These are phyloP conservation scores for Teratosphaeria gauchensis DNA, from an alignment of 2,329 filamentous ascomycete species.

Conservation along the genomic window DNA sequence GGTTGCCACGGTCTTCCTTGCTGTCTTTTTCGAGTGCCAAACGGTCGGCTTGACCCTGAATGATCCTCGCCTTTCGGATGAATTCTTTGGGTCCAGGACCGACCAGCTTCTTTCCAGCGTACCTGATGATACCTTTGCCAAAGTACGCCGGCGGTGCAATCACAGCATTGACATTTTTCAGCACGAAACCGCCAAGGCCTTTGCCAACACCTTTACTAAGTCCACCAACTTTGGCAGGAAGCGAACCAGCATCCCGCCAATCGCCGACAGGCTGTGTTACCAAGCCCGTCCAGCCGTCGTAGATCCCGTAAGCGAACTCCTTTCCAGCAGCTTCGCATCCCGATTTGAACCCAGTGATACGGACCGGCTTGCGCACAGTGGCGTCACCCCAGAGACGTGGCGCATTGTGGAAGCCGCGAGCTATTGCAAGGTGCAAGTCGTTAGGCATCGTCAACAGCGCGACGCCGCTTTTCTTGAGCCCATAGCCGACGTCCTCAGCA, in stretches of 20 bases:
- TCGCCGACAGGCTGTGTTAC: slow-evolving; percentile 68
- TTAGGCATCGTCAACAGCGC: slow-evolving; percentile 72
- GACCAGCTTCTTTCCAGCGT: slow-evolving; percentile 50
- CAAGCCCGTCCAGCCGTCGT: slow-evolving; percentile 71
- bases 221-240: slow-evolving; percentile 21
- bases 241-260: slow-evolving; percentile 42
- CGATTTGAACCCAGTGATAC: slow-evolving; percentile 65
- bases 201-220: slow-evolving; percentile 57
- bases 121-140: slow-evolving; percentile 72
- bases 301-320: slow-evolving; percentile 51
- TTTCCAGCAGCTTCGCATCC: slow-evolving; percentile 68
- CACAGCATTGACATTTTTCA: slow-evolving; percentile 67
- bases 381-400: slow-evolving; percentile 77
- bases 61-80: slow-evolving; percentile 22
- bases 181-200: slow-evolving; percentile 68
- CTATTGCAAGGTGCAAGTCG: slow-evolving; percentile 73
- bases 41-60: slow-evolving; percentile 22
- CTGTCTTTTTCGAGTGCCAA: slow-evolving; percentile 10
- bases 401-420: slow-evolving; percentile 79
- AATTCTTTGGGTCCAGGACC: slow-evolving; percentile 19
- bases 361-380: slow-evolving; percentile 63
- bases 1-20: slow-evolving; percentile 12
- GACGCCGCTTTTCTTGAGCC: slow-evolving; percentile 61
- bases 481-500: slow-evolving; percentile 55
- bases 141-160: slow-evolving; percentile 65